Conservation (phyloP, 2,329 filamentous ascomycete species). For the Aspergillus hortae region DNA sequence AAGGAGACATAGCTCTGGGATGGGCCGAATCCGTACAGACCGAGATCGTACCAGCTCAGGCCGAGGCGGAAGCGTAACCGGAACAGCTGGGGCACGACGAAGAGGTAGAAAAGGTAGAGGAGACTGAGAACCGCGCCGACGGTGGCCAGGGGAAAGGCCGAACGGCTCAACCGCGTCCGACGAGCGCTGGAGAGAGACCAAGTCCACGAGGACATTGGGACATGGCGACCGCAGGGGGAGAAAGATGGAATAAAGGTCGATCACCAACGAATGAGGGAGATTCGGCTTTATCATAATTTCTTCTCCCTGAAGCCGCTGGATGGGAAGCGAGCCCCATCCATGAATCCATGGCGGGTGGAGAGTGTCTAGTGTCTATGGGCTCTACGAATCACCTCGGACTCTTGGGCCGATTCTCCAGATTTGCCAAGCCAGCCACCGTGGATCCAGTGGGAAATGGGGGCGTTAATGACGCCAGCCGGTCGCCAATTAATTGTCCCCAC, state of each 20-base stretch:
- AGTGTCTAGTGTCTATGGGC: too few relatives aligned
- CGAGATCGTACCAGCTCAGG: conserved; percentile 27
- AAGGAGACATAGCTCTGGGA: conserved; percentile 27
- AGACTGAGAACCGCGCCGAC: conserved; percentile 10
- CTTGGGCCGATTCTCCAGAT: conserved; percentile 4
- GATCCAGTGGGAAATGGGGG: not conserved
- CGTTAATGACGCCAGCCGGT: not conserved
- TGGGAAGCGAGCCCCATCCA: conserved; percentile 3
- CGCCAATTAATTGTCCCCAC: not conserved
- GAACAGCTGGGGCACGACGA: conserved; percentile 16
- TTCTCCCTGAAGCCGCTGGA: not conserved
- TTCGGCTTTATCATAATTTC: not conserved
- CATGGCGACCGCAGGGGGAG: conserved; percentile 4
- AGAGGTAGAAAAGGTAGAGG: conserved; percentile 16
- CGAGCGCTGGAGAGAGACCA: conserved; percentile 3
- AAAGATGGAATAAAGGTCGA: not conserved
- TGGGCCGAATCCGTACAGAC: conserved; percentile 28
- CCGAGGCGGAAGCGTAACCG: conserved; percentile 15
- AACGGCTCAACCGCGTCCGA: conserved; percentile 7
- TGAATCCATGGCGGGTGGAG: not conserved
- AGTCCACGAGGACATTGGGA: conserved; percentile 17
- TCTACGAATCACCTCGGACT: not conserved
- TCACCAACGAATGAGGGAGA: not conserved
- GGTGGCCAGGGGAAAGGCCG: conserved; percentile 4
- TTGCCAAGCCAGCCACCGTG: conserved; percentile 7